Evolutionary conservation across 2,329 filamentous ascomycete species (phyloP).

Genomic region (Aspergillus sp.): DNA sequence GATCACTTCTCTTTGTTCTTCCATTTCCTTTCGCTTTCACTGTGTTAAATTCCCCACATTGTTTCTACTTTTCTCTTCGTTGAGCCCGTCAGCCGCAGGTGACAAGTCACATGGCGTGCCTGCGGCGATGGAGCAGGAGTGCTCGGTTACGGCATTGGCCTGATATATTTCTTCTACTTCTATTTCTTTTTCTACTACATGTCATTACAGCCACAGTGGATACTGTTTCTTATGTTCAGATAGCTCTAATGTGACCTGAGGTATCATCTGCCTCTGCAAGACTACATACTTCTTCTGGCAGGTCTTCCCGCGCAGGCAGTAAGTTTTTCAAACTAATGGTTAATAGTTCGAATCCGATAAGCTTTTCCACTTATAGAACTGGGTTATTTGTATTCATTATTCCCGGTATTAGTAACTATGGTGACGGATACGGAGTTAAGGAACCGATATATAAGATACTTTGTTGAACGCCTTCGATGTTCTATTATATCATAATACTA

Average conservation of each 20-base stretch:
- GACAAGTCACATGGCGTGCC: background rate
- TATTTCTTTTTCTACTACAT: background rate
- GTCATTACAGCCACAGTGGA: background rate
- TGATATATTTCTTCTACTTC: conserved; percentile 1
- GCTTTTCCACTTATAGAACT: too few species aligned
- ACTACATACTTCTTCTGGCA: too few species aligned
- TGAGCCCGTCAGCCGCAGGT: background rate
- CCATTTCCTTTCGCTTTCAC: conserved; percentile 16
- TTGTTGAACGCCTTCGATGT: too few species aligned
- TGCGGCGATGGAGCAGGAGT: conserved; percentile 3
- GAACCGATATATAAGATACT: too few species aligned
- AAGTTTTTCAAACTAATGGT: too few species aligned
- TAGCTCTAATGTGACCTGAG: conserved; percentile 4
- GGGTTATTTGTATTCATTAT: too few species aligned
- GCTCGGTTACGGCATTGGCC: conserved; percentile 3
- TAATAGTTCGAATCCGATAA: too few species aligned
- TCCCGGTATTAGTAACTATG: too few species aligned
- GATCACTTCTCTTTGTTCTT: conserved; percentile 16
- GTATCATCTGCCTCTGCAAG: background rate
- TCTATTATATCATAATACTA: too few species aligned
- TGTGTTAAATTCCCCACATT: conserved; percentile 19
- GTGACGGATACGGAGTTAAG: too few species aligned
- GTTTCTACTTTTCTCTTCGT: conserved; percentile 11
- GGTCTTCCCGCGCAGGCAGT: too few species aligned
- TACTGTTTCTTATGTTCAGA: conserved; percentile 4